phyloP scores from a whole-genome alignment of 2,329 filamentous ascomycete species.

The Penicillium brasilianum region DNA sequence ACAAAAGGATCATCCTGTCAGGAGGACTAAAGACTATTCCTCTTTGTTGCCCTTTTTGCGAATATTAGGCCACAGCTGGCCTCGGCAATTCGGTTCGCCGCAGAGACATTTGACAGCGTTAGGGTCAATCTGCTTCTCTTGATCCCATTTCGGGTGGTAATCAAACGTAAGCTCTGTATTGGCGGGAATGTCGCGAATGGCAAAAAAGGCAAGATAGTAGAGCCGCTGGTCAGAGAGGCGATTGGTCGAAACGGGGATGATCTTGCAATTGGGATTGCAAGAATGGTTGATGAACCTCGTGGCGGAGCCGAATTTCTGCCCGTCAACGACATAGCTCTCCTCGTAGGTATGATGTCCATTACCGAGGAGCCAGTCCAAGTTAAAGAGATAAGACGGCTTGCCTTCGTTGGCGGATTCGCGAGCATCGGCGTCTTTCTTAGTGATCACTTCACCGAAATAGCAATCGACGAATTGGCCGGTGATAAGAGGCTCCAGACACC shows the following conservation, averaged over 20 bases:
- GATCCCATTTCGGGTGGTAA: conserved; percentile 47
- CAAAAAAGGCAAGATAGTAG: conserved; percentile 56
- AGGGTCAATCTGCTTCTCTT: conserved; percentile 38
- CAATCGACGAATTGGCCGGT: conserved; percentile 53
- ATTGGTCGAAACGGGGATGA: conserved; percentile 49
- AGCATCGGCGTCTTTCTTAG: conserved; percentile 40
- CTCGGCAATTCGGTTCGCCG: conserved; percentile 50
- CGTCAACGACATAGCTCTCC: conserved; percentile 49
- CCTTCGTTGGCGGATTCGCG: conserved; percentile 42
- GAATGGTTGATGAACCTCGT: conserved; percentile 57
- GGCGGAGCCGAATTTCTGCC: conserved; percentile 47
- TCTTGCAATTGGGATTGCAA: conserved; percentile 54
- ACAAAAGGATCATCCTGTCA: not conserved
- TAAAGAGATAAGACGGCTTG: conserved; percentile 49
- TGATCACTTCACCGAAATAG: conserved; percentile 53
- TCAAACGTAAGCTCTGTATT: conserved; percentile 55
- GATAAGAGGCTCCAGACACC: conserved; percentile 44
- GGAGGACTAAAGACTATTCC: not conserved
- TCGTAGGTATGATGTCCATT: conserved; percentile 26
- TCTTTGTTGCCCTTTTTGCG: conserved; percentile 42
- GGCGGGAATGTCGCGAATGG: conserved; percentile 47
- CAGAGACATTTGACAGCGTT: conserved; percentile 51
- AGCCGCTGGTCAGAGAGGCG: conserved; percentile 46
- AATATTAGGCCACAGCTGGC: conserved; percentile 50
- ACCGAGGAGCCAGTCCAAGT: conserved; percentile 44